These are phyloP conservation scores for Colletotrichum sp. DNA, from an alignment of 2,329 filamentous ascomycete species.

Conservation along the genomic window DNA sequence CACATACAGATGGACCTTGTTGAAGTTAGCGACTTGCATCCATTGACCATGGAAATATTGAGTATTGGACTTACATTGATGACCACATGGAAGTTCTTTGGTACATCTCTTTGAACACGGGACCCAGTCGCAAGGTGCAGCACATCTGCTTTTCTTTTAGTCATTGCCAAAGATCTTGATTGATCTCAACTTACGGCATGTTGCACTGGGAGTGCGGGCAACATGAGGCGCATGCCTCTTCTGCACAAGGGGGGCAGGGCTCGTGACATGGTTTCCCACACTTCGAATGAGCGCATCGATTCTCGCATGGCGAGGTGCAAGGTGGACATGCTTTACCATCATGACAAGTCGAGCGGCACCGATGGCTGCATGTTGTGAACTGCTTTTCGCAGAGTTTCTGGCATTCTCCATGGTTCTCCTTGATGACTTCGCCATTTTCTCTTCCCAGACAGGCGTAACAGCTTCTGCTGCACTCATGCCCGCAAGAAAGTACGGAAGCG, in stretches of 20 bases:
- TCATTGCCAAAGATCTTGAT: no score
- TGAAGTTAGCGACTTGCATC: no score
- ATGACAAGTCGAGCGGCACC: constrained; percentile 60
- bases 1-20: constrained; percentile 62
- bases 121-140: constrained; percentile 70
- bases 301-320: constrained; percentile 57
- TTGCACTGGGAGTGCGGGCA: constrained; percentile 59
- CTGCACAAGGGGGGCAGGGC: constrained; percentile 66
- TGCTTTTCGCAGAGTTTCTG: constrained; percentile 29
- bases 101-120: constrained; percentile 68
- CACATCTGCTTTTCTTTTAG: constrained; percentile 36
- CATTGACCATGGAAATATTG: no score
- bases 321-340: constrained; percentile 46
- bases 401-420: constrained; percentile 53
- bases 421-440: constrained; percentile 30
- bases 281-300: constrained; percentile 59
- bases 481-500: constrained; percentile 52
- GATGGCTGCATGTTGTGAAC: constrained; percentile 62
- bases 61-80: constrained; percentile 51
- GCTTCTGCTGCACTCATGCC: constrained; percentile 57
- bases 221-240: constrained; percentile 54
- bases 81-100: constrained; percentile 54
- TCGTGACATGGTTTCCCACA: constrained; percentile 63
- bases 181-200: constrained; percentile 48
- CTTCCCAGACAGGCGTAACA: constrained; percentile 56